Evolutionary conservation across 768 basidiomycete genomes (phyloP).

Genomic region (Lactifluus subvellereus): DNA sequence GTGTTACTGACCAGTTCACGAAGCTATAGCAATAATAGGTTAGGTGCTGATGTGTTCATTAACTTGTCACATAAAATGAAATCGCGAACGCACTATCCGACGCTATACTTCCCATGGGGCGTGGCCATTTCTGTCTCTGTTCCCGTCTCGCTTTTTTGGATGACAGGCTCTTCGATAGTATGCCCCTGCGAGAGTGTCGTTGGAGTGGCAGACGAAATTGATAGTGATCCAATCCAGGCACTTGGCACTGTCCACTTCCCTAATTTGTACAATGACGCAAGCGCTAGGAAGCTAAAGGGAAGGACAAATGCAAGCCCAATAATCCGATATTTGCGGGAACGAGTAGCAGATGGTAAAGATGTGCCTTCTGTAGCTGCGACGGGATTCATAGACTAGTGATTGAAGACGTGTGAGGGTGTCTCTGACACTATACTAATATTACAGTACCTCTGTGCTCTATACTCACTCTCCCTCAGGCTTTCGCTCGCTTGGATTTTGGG

Average conservation of each 20-base stretch:
- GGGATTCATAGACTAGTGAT: slow-evolving; percentile 4
- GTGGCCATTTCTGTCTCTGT: slow-evolving; percentile 28
- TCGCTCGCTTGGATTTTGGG: background rate
- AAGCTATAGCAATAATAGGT: slow-evolving; percentile 41
- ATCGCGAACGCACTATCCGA: slow-evolving; percentile 63
- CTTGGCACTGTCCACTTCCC: slow-evolving; percentile 20
- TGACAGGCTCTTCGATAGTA: background rate
- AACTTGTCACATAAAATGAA: slow-evolving; percentile 1
- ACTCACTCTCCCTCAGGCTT: no score
- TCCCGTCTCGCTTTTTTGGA: slow-evolving; percentile 14
- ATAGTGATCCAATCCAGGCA: background rate
- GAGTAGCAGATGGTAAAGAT: background rate
- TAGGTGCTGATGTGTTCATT: slow-evolving; percentile 16
- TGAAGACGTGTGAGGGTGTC: slow-evolving; percentile 7
- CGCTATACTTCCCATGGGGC: slow-evolving; percentile 55
- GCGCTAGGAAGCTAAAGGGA: slow-evolving; percentile 6
- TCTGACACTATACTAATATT: background rate
- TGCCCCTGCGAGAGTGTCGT: background rate
- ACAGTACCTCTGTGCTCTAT: no score
- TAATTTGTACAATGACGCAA: slow-evolving; percentile 18
- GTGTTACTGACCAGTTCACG: slow-evolving; percentile 58
- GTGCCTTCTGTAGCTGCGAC: slow-evolving; percentile 13
- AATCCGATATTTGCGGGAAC: slow-evolving; percentile 8
- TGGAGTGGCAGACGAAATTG: background rate
- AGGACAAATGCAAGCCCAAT: slow-evolving; percentile 8